Evolutionary conservation across 108 stramenopile species (phyloP).

Genomic region (Cyclostephanos invisitatus): DNA sequence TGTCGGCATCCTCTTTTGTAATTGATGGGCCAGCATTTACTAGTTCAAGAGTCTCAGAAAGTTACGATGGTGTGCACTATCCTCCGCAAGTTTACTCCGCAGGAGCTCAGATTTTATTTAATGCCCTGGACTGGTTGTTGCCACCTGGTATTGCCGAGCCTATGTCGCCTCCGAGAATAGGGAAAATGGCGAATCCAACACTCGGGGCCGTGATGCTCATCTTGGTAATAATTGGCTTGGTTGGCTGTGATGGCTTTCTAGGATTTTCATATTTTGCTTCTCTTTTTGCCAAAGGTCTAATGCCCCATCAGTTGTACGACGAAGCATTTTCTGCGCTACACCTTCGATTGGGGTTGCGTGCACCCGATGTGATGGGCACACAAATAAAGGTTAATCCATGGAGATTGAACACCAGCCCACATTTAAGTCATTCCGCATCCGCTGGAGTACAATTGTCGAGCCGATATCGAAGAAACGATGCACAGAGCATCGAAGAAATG

Average conservation of each 20-base stretch:
- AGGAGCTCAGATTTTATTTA: slow-evolving; percentile 81
- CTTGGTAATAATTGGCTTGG: slow-evolving; percentile 61
- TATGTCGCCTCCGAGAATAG: slow-evolving; percentile 46
- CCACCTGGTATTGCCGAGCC: slow-evolving; percentile 33
- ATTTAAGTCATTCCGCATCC: not conserved
- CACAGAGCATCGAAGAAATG: not conserved
- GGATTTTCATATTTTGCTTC: slow-evolving; percentile 82
- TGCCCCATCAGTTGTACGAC: slow-evolving; percentile 54
- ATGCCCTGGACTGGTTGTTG: slow-evolving; percentile 85
- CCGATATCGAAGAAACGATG: not conserved
- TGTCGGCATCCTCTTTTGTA: slow-evolving; percentile 65
- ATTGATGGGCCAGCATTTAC: slow-evolving; percentile 80
- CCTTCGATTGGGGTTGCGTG: not conserved
- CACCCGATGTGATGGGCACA: not conserved
- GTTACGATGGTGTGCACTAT: slow-evolving; percentile 90
- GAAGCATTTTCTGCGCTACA: slow-evolving; percentile 58
- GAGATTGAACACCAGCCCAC: not conserved
- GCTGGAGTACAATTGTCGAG: not conserved
- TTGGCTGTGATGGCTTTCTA: slow-evolving; percentile 79
- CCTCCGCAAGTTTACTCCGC: slow-evolving; percentile 80
- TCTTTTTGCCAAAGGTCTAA: slow-evolving; percentile 67
- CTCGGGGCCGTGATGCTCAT: slow-evolving; percentile 70
- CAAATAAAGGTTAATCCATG: not conserved
- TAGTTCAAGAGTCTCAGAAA: slow-evolving; percentile 59
- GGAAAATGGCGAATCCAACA: slow-evolving; percentile 72